Percentiles rank a stretch among this genome's conserved stretches.
Evolutionary conservation across 2,329 filamentous ascomycete species (phyloP).

Genomic region (Ophiostoma ips): DNA sequence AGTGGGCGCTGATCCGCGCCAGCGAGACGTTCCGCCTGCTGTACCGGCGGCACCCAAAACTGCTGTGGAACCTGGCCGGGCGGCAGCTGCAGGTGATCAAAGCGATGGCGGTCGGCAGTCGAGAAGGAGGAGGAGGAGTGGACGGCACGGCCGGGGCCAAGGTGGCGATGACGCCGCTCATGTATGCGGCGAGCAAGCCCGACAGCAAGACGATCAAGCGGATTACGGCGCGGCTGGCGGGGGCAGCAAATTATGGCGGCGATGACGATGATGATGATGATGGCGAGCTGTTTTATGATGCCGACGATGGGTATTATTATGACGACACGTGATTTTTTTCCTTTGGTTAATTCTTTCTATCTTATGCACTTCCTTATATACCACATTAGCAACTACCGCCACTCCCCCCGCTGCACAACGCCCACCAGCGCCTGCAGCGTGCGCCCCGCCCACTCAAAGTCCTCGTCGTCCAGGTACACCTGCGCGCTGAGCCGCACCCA

Average conservation of each 20-base stretch:
- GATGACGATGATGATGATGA: constrained; percentile 5
- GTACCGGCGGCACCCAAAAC: constrained; percentile 16
- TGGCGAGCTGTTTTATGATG: neutral
- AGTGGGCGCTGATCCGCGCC: constrained; percentile 37
- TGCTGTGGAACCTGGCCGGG: constrained; percentile 35
- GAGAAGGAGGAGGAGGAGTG: neutral
- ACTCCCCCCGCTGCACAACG: constrained; percentile 11
- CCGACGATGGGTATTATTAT: neutral
- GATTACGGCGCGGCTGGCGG: constrained; percentile 10
- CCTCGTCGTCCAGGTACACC: constrained; percentile 49
- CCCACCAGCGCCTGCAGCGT: constrained; percentile 25
- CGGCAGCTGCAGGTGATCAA: constrained; percentile 36
- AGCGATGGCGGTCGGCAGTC: constrained; percentile 17
- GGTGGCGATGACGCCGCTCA: constrained; percentile 22
- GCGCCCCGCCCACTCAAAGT: constrained; percentile 49
- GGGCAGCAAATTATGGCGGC: neutral
- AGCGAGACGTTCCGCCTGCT: constrained; percentile 32
- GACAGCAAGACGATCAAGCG: constrained; percentile 20
- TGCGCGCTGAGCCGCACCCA: constrained; percentile 53
- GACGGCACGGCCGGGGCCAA: constrained; percentile 14
- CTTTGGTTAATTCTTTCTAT: neutral
- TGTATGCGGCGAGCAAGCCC: constrained; percentile 25
- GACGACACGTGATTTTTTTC: neutral
- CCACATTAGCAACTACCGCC: constrained; percentile 3
- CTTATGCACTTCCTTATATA: neutral